Percentiles rank a stretch among this genome's conserved stretches.
Evolutionary conservation across 768 basidiomycete genomes (phyloP).

Genomic region (Psilocybe cubensis): DNA sequence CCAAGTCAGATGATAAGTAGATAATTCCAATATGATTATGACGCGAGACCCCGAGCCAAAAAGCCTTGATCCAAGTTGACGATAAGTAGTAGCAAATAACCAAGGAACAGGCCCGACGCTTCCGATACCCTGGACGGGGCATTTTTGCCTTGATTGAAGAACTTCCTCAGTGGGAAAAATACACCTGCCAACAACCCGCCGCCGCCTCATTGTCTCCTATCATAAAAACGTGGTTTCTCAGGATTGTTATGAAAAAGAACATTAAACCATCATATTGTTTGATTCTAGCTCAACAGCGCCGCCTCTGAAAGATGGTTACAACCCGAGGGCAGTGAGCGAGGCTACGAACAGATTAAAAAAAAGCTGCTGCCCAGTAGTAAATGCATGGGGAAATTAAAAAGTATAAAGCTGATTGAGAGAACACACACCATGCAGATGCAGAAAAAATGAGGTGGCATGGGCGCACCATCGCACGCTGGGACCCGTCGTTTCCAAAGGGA

Average conservation of each 20-base stretch:
- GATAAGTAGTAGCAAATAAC: background rate
- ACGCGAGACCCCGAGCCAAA: conserved; percentile 5
- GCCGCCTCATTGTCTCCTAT: conserved; percentile 1
- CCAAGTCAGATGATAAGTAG: conserved; percentile 4
- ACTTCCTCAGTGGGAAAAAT: background rate
- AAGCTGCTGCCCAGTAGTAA: no score
- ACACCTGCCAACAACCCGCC: no score
- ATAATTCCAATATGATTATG: background rate
- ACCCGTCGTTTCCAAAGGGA: background rate
- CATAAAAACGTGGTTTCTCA: background rate
- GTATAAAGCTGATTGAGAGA: background rate
- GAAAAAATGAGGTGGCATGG: no score
- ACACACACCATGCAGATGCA: background rate
- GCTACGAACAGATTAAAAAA: background rate
- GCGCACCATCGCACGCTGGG: background rate
- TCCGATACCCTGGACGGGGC: conserved; percentile 1
- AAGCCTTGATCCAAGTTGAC: background rate
- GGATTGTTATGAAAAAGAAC: background rate
- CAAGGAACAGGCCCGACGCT: background rate
- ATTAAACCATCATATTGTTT: background rate
- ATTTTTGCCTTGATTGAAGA: conserved; percentile 2
- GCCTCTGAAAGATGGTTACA: background rate
- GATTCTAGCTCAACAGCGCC: background rate
- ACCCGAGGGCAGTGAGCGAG: no score
- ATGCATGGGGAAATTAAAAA: conserved; percentile 4